Conservation (phyloP, 1,139 yeast genomes). For the Debaryomycetaceae sp. region DNA sequence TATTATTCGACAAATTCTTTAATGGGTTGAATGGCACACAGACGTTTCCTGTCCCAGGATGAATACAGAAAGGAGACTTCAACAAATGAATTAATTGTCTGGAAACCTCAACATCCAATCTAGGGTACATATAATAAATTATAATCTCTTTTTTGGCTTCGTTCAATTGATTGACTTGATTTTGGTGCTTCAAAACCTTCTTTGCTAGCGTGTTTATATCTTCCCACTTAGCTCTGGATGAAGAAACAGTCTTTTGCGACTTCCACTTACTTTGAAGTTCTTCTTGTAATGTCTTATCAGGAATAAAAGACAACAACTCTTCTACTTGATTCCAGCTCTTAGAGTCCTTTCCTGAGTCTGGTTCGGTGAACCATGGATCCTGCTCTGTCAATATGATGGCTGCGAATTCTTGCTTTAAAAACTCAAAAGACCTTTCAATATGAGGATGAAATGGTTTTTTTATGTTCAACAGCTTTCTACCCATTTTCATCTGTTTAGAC, state of each 20-base stretch:
- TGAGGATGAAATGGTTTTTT: slow-evolving; percentile 90
- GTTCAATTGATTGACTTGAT: slow-evolving; percentile 42
- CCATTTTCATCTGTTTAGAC: slow-evolving; percentile 35
- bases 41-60: slow-evolving; percentile 95
- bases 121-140: slow-evolving; percentile 78
- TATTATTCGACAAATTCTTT: slow-evolving; percentile 30
- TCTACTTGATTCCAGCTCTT: slow-evolving; percentile 45
- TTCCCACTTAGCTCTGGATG: slow-evolving; percentile 65
- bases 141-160: slow-evolving; percentile 86
- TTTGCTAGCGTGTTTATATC: slow-evolving; percentile 66
- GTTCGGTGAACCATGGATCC: slow-evolving; percentile 63
- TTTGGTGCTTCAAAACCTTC: slow-evolving; percentile 41
- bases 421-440: slow-evolving; percentile 67
- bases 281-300: slow-evolving; percentile 54
- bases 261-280: slow-evolving; percentile 51
- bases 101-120: slow-evolving; percentile 91
- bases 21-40: slow-evolving; percentile 88
- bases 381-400: slow-evolving; percentile 72
- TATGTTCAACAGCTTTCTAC: slow-evolving; percentile 44
- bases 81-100: slow-evolving; percentile 85
- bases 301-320: slow-evolving; percentile 56
- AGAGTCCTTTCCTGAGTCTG: slow-evolving; percentile 29
- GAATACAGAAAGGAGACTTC: slow-evolving; percentile 97
- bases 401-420: slow-evolving; percentile 61
- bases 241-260: slow-evolving; percentile 19